A percentile compares a stretch with the other conserved stretches of the same genome.
These are phyloP conservation scores for Fraxinus pennsylvanica DNA, from an alignment of 257 asterid species.

Conservation along the genomic window DNA sequence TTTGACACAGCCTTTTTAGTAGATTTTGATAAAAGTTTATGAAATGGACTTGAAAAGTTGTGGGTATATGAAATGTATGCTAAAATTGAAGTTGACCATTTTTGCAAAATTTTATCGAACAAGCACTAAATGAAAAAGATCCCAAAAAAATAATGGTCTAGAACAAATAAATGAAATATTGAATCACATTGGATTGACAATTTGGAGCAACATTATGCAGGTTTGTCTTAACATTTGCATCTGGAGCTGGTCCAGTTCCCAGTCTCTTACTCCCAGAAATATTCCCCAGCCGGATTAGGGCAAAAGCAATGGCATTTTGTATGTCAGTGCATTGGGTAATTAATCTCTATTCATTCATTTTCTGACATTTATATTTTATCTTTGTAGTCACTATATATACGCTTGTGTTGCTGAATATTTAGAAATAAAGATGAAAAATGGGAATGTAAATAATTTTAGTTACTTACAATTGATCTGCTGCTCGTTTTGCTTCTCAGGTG, in stretches of 20 bases:
- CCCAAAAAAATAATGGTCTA: neutral
- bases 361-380: neutral
- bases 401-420: neutral
- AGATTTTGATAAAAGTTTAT: too few relatives aligned
- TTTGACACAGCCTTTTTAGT: too few relatives aligned
- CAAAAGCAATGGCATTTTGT: constrained; percentile 88
- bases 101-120: too few relatives aligned
- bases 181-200: neutral
- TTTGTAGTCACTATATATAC: neutral
- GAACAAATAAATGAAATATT: neutral
- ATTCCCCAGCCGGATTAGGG: constrained; percentile 74
- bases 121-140: neutral
- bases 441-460: neutral
- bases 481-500: constrained; percentile 45
- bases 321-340: constrained; percentile 97
- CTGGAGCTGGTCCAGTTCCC: constrained; percentile 98
- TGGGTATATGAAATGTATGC: too few relatives aligned
- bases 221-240: constrained; percentile 78
- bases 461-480: neutral
- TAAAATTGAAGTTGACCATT: too few relatives aligned
- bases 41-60: too few relatives aligned
- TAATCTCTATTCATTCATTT: neutral
- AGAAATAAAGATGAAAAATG: neutral
- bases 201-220: constrained; percentile 42
- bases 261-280: constrained; percentile 83